phyloP scores from a whole-genome alignment of 441 rosid genomes.

The Populus tomentosa region DNA sequence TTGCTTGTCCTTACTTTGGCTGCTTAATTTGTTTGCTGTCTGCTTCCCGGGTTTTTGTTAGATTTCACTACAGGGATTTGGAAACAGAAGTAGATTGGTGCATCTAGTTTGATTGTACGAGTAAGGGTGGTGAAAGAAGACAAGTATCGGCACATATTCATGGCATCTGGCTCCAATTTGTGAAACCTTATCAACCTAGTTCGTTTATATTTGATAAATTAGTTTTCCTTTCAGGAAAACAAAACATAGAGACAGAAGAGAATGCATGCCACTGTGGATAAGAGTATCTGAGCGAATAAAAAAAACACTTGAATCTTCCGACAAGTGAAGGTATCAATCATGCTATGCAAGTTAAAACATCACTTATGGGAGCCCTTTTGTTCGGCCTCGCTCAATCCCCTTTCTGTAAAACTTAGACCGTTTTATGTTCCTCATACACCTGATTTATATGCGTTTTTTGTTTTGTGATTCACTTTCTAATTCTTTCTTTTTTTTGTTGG shows the following conservation, averaged over 20 bases:
- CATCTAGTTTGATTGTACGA: not conserved
- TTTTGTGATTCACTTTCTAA: not conserved
- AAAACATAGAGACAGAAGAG: not conserved
- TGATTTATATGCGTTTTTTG: not conserved
- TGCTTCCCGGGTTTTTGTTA: not conserved
- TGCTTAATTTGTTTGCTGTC: not conserved
- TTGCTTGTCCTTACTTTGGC: not conserved
- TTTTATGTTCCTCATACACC: not conserved
- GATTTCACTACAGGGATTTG: not conserved
- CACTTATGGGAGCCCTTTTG: no score
- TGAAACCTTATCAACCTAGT: not conserved
- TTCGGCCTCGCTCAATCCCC: not conserved
- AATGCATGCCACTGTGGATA: not conserved
- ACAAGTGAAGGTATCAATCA: not conserved
- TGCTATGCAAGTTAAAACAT: no score
- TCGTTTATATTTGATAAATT: not conserved
- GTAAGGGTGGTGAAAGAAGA: not conserved
- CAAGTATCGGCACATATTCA: no score
- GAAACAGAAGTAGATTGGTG: not conserved
- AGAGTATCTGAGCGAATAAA: not conserved
- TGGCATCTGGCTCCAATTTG: not conserved
- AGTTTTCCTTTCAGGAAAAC: not conserved
- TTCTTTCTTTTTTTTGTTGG: not conserved
- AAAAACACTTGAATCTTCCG: not conserved
- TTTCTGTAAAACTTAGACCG: not conserved